Base-by-base conservation (phyloP, 352 stramenopile species). In the Pythium volutum region DNA sequence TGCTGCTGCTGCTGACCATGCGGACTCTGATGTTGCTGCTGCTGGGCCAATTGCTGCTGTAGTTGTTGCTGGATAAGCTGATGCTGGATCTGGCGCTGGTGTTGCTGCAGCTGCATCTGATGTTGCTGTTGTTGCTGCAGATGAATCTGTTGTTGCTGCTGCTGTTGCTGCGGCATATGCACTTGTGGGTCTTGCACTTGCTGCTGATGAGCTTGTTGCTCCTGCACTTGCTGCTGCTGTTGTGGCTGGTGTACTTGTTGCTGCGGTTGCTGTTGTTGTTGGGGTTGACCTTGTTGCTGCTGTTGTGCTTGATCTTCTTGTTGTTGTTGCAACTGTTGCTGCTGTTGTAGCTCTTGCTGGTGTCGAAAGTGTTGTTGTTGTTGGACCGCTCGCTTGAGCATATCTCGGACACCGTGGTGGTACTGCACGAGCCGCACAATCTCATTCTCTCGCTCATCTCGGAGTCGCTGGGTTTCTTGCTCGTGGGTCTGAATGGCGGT, bases 351-450 rank as follows among this genome's bases (percentile, higher is more conserved):
- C 15, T 67, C 31, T 27, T 76, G 65, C 22, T 75, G 47, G 45
- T 64, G 67, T 1, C 58, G 70, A 26, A 73, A 66, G 53, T 77
- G 72, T 9, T 71, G 57, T 0, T 51, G 46, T 25, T 64, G 56
- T 18, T 61, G 49, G 14, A 79, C 68, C 6, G 57, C 51, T 46
- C 57, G 67, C 61, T 89, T 91, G 4, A 93, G 62, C 4, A 60
- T 55, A 18, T 88, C 69, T n/a, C 83, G 83, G 14, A 91, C 61
- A 0, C 62, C 31, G 1, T 39, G 29, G 48, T 73, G 79, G 66
- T 88, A 93, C 64, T 93, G 83, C 42, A 93, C 81, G 36, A 93
- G 77, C 0, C 79, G 76, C 26, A 91, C 71, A 22, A 91, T 77
- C 58, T 89, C 81, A 27, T 75, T 73, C n/a, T 89, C 73, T 16